Percentiles rank a stretch among this genome's conserved stretches.
These are phyloP conservation scores for Yamadazyma tumulicola DNA, from an alignment of 805 yeast species.

Conservation along the genomic window DNA sequence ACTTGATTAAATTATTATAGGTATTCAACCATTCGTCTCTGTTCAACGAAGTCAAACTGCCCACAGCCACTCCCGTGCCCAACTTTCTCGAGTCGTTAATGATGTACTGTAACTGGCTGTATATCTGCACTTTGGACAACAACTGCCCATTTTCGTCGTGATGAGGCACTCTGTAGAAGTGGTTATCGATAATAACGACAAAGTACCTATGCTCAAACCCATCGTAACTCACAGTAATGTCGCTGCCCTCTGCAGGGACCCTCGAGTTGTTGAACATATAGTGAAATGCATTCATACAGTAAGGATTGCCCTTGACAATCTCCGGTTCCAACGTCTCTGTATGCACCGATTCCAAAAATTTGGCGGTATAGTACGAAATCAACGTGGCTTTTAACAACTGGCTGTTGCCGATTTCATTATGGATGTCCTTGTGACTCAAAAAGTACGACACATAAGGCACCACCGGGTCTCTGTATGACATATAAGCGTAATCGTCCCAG, in stretches of 20 bases:
- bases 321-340: conserved; percentile 78
- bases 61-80: conserved; percentile 54
- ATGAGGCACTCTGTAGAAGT: conserved; percentile 74
- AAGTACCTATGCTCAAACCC: conserved; percentile 58
- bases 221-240: conserved; percentile 55
- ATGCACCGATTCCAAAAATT: conserved; percentile 66
- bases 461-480: conserved; percentile 90
- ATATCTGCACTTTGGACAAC: conserved; percentile 46
- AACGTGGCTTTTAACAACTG: conserved; percentile 76
- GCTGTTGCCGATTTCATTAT: conserved; percentile 53
- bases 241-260: conserved; percentile 65
- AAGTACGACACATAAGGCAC: conserved; percentile 92
- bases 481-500: conserved; percentile 94
- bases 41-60: conserved; percentile 77
- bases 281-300: conserved; percentile 90
- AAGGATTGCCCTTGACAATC: conserved; percentile 71
- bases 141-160: conserved; percentile 42
- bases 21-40: conserved; percentile 76
- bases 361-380: conserved; percentile 60
- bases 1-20: conserved; percentile 53
- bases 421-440: conserved; percentile 72
- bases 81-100: conserved; percentile 37
- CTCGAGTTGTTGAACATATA: conserved; percentile 89
- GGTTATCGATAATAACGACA: conserved; percentile 68
- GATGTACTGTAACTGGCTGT: conserved; percentile 58